A percentile compares a stretch with the other conserved stretches of the same genome.
These are phyloP conservation scores for Sideroxylon spinosum DNA, from an alignment of 179 eudicot genomes.

Conservation along the genomic window DNA sequence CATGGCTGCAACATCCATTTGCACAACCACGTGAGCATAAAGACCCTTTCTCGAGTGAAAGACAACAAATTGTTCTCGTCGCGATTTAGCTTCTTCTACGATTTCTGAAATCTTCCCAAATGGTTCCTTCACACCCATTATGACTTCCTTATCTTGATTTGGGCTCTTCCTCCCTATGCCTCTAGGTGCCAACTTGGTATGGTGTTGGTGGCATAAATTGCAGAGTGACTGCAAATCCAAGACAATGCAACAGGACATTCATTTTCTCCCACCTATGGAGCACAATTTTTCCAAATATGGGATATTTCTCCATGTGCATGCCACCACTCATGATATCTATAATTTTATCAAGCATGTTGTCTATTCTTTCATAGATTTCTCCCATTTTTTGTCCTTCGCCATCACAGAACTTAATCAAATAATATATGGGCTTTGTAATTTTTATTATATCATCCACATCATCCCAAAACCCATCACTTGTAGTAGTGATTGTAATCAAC, in stretches of 20 bases:
- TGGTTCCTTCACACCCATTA: slow-evolving; percentile 8
- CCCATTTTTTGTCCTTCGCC: slow-evolving; percentile 27
- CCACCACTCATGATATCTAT: slow-evolving; percentile 10
- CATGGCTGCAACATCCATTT: slow-evolving; percentile 13
- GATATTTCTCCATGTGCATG: background rate
- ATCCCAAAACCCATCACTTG: slow-evolving; percentile 13
- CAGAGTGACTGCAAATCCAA: slow-evolving; percentile 11
- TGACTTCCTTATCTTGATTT: slow-evolving; percentile 23
- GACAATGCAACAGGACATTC: slow-evolving; percentile 13
- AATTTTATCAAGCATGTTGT: slow-evolving; percentile 25
- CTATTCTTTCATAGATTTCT: slow-evolving; percentile 27
- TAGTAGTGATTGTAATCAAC: background rate
- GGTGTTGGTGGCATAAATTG: slow-evolving; percentile 14
- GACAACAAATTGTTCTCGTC: slow-evolving; percentile 2
- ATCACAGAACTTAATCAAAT: slow-evolving; percentile 19
- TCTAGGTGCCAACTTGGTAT: slow-evolving; percentile 7
- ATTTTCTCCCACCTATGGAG: slow-evolving; percentile 14
- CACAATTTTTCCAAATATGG: background rate
- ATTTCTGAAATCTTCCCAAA: slow-evolving; percentile 17
- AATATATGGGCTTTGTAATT: slow-evolving; percentile 20
- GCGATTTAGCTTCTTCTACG: background rate
- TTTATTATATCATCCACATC: slow-evolving; percentile 17
- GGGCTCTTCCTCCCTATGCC: slow-evolving; percentile 16
- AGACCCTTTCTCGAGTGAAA: slow-evolving; percentile 16
- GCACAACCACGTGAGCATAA: background rate